Base-by-base conservation (phyloP, 441 rosid genomes). In the Pelargonium exstipulatum region DNA sequence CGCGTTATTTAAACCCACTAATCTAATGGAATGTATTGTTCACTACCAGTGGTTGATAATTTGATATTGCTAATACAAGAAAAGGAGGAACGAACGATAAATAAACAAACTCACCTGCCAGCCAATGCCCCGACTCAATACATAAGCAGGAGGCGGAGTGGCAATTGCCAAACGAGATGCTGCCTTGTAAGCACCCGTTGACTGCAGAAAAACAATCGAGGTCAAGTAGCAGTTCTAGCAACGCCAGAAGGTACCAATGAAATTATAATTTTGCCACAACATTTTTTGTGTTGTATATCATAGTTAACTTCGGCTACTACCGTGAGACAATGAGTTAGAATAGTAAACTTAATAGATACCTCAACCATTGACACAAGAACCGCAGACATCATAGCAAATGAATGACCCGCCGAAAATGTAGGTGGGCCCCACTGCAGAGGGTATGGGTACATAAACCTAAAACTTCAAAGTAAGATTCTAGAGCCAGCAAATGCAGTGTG, bases 351-450 rank as follows among this genome's bases (percentile, higher is more conserved):
- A 60, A 2, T 65, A 64, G 62, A 7, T 71, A 88, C 93, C 93
- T 88, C 93, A 43, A 85, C 79, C 89, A 86, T 86, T 51, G 94
- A 86, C 14, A 88, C 94, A 57, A 88, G 82, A 71, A 86, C 91
- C 8, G 90, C 85, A 75, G 89, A 80, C 90, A 86, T 86, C 89
- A 88, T 85, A 73, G 90, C 90, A 76, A 88, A 83, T 9, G 87
- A 82, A 81, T 88, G 94, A 18, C 91, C 89, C 12, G 85, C 94
- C 9, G 89, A 74, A 78, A 88, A 88, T n/a, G 91, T 88, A 17
- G 94, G 94, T 5, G 94, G 84, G 0, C 94, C 94, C 94, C 94
- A 88, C 40, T 88, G 94, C 17, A 88, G 87, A 76, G 94, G 94
- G 76, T 86, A 88, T 9, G 94, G 94, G 71, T 86, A 83, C 71